Evolutionary conservation across 805 yeast species (phyloP).

Genomic region (Candida insectalens): DNA sequence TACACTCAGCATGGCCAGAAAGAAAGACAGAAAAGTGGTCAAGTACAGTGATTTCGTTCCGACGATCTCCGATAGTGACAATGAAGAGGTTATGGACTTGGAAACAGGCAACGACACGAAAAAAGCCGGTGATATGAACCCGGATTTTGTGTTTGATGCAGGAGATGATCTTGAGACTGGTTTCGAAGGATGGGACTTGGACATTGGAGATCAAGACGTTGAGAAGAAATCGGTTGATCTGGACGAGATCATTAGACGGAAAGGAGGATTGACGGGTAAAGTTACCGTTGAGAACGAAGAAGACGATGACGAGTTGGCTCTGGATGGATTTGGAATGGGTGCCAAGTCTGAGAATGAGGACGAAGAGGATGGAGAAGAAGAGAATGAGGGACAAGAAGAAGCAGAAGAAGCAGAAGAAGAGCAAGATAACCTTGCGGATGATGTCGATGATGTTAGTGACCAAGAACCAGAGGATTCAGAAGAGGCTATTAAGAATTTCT

Average conservation of each 20-base stretch:
- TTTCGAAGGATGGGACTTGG: constrained; percentile 82
- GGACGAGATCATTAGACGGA: constrained; percentile 78
- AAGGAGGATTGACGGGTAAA: constrained; percentile 49
- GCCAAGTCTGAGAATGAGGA: constrained; percentile 11
- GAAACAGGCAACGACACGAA: constrained; percentile 26
- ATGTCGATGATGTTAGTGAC: constrained; percentile 19
- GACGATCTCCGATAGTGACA: constrained; percentile 72
- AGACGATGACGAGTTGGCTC: constrained; percentile 29
- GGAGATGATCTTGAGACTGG: constrained; percentile 28
- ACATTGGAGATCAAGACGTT: constrained; percentile 30
- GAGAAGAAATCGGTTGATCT: constrained; percentile 63
- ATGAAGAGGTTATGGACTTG: constrained; percentile 36
- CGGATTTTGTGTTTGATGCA: constrained; percentile 60
- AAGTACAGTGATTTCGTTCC: constrained; percentile 44
- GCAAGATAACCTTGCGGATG: constrained; percentile 4
- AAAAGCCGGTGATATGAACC: constrained; percentile 47
- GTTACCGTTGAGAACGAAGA: constrained; percentile 24
- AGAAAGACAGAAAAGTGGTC: no score
- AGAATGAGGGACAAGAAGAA: constrained; percentile 9
- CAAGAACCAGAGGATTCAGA: constrained; percentile 53
- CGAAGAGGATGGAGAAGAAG: constrained; percentile 21
- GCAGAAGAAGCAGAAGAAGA: background rate
- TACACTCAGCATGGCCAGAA: no score
- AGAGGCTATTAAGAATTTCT: constrained; percentile 76
- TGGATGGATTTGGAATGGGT: constrained; percentile 34